Base-by-base conservation (phyloP, 2,329 filamentous ascomycete genomes). In the Tolypocladium endophyticum region DNA sequence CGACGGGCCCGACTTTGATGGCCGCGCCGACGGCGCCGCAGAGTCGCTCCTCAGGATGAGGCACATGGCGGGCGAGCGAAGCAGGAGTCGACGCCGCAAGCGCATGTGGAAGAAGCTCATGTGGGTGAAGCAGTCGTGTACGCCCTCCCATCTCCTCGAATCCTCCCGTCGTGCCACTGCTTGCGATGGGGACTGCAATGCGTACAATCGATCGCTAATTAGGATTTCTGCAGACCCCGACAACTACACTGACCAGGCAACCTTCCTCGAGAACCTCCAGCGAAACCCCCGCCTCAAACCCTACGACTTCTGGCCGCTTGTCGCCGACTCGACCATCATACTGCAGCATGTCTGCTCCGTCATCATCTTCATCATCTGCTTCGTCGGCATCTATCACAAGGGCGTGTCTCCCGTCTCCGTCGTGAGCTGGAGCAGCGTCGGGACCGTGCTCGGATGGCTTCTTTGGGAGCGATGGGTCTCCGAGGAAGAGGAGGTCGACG, bases 251-350 rank as follows among this genome's bases (percentile, higher is more conserved):
- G 94, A 99, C 71, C 92, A 94, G 71, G 90, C 90, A 61, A 97
- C 94, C 1, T 99, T 99, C 68, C 87, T 99, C 65, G 93, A 97
- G 70, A 92, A 96, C 68, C 84, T 99, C 23, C 93, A 99, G 73
- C 86, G 92, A 55, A 99, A 99, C 72, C 93, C 93, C 5, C 87
- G 92, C 47, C 83, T 97, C 58, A 88, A 94, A 65, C 93, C 93
- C 0, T 99, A 99, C 73, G 92, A 97, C 70, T 99, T 99, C 74
- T 99, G 94, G 93, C 91, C 92, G 11, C 81, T 99, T 39, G 92
- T 97, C 57, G 90, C 91, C 60, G 93, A 97, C 72, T 93, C 90
- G 18, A 97, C 93, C 3, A 91, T 97, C 61, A 97, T 99, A 65
- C 89, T 97, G 23, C 94, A 99, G 73, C 94, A 99, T 73, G 89